Evolutionary conservation across 257 asterid genomes (phyloP).

Genomic region (Lavandula angustifolia): DNA sequence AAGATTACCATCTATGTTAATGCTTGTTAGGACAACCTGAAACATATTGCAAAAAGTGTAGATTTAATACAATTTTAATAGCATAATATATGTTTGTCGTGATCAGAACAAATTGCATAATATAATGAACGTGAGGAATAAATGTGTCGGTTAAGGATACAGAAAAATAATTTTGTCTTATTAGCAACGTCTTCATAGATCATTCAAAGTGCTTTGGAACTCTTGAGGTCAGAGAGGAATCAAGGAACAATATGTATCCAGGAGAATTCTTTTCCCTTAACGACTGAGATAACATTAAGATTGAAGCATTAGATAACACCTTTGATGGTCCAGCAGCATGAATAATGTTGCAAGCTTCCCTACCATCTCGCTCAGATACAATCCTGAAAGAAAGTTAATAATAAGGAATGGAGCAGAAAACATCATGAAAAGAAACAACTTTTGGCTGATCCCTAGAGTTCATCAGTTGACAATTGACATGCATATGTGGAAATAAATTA

Average conservation of each 20-base stretch:
- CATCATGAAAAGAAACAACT: neutral
- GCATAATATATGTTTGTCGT: neutral
- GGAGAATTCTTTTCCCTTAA: constrained; percentile 9
- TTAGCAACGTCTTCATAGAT: constrained; percentile 13
- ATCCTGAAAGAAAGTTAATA: constrained; percentile 49
- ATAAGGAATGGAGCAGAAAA: constrained; percentile 8
- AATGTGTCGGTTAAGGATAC: constrained; percentile 11
- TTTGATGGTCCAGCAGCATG: constrained; percentile 98
- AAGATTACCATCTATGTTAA: constrained; percentile 72
- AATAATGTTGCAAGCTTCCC: constrained; percentile 88
- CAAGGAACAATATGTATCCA: neutral
- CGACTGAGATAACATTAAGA: constrained; percentile 5
- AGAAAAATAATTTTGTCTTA: neutral
- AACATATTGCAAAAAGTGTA: constrained; percentile 21
- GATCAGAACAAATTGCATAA: neutral
- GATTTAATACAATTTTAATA: neutral
- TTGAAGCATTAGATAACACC: constrained; percentile 49
- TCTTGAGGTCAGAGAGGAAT: constrained; percentile 11
- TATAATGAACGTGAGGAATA: constrained; percentile 5
- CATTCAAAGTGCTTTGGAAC: neutral
- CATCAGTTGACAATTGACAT: constrained; percentile 13
- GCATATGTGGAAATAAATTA: constrained; percentile 1
- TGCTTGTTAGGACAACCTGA: constrained; percentile 97
- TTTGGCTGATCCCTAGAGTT: neutral
- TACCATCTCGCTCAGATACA: constrained; percentile 83